phyloP scores from a whole-genome alignment of 345 rosid genomes.

The Arabidopsis suecica region DNA sequence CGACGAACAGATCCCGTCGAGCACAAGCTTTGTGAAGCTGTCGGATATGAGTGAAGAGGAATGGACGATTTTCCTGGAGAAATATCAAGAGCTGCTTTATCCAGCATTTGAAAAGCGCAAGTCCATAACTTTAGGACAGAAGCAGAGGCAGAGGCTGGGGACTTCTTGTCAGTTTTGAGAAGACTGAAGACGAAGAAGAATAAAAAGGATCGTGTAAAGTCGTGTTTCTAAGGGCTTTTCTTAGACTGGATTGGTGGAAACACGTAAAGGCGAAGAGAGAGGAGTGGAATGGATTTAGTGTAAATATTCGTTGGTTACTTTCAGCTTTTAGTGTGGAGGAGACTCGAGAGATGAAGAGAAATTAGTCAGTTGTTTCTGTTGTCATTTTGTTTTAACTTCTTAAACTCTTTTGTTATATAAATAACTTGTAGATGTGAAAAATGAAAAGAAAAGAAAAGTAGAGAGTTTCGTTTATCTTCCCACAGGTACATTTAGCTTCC shows the following conservation, averaged over 20 bases:
- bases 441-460: background rate
- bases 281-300: conserved; percentile 19
- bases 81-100: conserved; percentile 68
- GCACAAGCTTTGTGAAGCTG: conserved; percentile 79
- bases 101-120: conserved; percentile 76
- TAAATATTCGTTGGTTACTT: conserved; percentile 28
- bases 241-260: conserved; percentile 26
- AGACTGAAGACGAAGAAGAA: conserved; percentile 16
- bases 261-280: background rate
- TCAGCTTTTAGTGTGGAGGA: conserved; percentile 34
- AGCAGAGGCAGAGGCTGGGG: conserved; percentile 74
- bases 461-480: background rate
- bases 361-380: conserved; percentile 7
- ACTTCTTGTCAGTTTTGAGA: conserved; percentile 69
- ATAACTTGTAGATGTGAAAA: conserved; percentile 33
- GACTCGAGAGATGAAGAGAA: conserved; percentile 32
- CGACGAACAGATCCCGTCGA: conserved; percentile 83
- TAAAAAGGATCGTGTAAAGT: conserved; percentile 18
- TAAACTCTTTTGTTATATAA: conserved; percentile 30
- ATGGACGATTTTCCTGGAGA: conserved; percentile 74
- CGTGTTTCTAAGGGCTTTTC: conserved; percentile 25
- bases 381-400: conserved; percentile 12
- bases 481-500: conserved; percentile 45
- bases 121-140: conserved; percentile 65
- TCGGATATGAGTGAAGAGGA: conserved; percentile 82